These are phyloP conservation scores for Penicillium verrucosum DNA, from an alignment of 2,329 filamentous ascomycete species.

Conservation along the genomic window DNA sequence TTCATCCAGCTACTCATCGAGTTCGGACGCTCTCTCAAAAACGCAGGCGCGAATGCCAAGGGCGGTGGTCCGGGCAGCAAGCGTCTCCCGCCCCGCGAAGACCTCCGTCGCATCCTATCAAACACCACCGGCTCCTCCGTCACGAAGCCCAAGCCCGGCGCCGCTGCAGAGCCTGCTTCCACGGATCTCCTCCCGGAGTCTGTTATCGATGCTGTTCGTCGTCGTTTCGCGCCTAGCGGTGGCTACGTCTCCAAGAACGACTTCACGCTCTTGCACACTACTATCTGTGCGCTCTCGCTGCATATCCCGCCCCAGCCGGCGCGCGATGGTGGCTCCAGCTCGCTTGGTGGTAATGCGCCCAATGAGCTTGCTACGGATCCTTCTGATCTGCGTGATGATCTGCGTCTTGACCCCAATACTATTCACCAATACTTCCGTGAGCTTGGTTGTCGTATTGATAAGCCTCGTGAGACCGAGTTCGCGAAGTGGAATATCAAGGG, in stretches of 20 bases:
- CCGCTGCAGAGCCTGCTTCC: slow-evolving; percentile 15
- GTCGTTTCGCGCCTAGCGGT: slow-evolving; percentile 41
- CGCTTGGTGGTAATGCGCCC: slow-evolving; percentile 35
- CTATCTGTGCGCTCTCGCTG: slow-evolving; percentile 46
- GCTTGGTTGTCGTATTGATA: slow-evolving; percentile 45
- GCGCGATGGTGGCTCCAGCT: slow-evolving; percentile 35
- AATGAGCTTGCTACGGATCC: slow-evolving; percentile 45
- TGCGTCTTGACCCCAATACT: slow-evolving; percentile 37
- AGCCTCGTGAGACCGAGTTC: slow-evolving; percentile 41
- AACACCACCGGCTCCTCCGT: slow-evolving; percentile 23
- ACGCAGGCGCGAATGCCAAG: slow-evolving; percentile 25
- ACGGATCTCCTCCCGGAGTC: slow-evolving; percentile 33
- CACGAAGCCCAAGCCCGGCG: slow-evolving; percentile 15
- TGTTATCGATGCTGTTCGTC: slow-evolving; percentile 41
- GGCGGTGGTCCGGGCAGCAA: slow-evolving; percentile 36
- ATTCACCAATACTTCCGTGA: slow-evolving; percentile 45
- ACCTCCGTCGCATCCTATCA: slow-evolving; percentile 39
- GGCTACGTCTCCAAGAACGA: slow-evolving; percentile 38
- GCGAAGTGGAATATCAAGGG: slow-evolving; percentile 50
- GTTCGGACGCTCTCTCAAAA: slow-evolving; percentile 37
- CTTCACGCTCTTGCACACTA: slow-evolving; percentile 44
- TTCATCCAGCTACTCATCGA: slow-evolving; percentile 47
- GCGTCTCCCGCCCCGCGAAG: slow-evolving; percentile 40
- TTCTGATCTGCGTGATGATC: slow-evolving; percentile 45
- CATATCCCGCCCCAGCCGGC: slow-evolving; percentile 45